Conservation (phyloP, 345 rosid species). For the Erucastrum elatum region DNA sequence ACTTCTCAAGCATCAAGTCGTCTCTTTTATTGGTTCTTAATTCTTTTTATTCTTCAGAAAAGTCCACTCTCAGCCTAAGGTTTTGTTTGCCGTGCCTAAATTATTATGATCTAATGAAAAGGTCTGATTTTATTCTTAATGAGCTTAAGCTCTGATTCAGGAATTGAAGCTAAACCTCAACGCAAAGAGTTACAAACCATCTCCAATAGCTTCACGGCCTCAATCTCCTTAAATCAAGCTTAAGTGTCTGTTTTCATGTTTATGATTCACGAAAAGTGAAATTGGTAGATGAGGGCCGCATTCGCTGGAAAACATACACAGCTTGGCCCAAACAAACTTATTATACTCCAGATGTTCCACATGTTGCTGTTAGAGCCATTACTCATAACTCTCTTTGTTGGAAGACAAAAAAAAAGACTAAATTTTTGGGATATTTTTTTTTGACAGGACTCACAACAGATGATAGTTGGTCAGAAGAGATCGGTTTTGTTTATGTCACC, state of each 20-base stretch:
- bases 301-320: conserved; percentile 37
- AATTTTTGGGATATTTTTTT: not conserved
- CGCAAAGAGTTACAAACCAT: too few relatives aligned
- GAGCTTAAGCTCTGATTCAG: too few relatives aligned
- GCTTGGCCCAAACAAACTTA: not conserved
- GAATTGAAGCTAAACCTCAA: too few relatives aligned
- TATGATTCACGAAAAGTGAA: conserved; percentile 13
- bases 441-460: conserved; percentile 37
- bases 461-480: conserved; percentile 68
- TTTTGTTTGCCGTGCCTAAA: too few relatives aligned
- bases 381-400: not conserved
- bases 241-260: not conserved
- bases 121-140: too few relatives aligned
- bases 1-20: too few relatives aligned
- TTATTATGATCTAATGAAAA: too few relatives aligned
- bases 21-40: too few relatives aligned
- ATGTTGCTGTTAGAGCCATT: conserved; percentile 32
- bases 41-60: too few relatives aligned
- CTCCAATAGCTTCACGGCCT: too few relatives aligned
- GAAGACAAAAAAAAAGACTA: not conserved
- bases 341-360: not conserved
- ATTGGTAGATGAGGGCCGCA: conserved; percentile 57
- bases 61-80: too few relatives aligned
- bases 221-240: not conserved
- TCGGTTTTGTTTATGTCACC: conserved; percentile 60